Evolutionary conservation across 192 early-diverging fungal genomes (phyloP).

Genomic region (Chytriomyces sp.): DNA sequence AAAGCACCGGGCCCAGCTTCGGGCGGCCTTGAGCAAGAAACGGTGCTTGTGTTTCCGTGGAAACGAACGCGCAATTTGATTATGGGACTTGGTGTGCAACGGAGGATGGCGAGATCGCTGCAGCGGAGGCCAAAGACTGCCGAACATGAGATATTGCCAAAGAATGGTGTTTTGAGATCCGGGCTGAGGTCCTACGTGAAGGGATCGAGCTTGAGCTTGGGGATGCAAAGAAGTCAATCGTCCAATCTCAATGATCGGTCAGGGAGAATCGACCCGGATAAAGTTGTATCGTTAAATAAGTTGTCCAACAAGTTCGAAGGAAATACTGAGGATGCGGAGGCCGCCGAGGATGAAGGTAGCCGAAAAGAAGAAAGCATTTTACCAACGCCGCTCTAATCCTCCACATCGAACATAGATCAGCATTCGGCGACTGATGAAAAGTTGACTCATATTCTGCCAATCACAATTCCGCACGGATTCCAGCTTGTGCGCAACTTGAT

Average conservation of each 20-base stretch:
- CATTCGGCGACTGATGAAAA: background rate
- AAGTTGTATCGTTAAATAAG: no score
- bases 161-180: background rate
- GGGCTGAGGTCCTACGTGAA: background rate
- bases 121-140: background rate
- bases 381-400: background rate
- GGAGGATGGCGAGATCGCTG: background rate
- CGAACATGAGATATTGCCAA: background rate
- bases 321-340: background rate
- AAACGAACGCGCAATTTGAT: constrained; percentile 8
- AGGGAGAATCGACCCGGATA: no score
- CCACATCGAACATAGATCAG: background rate
- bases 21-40: constrained; percentile 34
- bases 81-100: constrained; percentile 7
- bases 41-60: constrained; percentile 24
- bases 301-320: background rate
- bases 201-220: no score
- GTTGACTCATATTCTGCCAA: constrained; percentile 29
- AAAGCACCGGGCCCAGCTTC: background rate
- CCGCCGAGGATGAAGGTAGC: background rate
- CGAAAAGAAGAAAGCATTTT: constrained; percentile 5
- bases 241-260: no score
- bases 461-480: constrained; percentile 55
- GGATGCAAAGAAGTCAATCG: no score
- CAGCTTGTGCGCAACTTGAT: constrained; percentile 44